Base-by-base conservation (phyloP, 176 grass and related monocot genomes). In the Guadua angustifolia region DNA sequence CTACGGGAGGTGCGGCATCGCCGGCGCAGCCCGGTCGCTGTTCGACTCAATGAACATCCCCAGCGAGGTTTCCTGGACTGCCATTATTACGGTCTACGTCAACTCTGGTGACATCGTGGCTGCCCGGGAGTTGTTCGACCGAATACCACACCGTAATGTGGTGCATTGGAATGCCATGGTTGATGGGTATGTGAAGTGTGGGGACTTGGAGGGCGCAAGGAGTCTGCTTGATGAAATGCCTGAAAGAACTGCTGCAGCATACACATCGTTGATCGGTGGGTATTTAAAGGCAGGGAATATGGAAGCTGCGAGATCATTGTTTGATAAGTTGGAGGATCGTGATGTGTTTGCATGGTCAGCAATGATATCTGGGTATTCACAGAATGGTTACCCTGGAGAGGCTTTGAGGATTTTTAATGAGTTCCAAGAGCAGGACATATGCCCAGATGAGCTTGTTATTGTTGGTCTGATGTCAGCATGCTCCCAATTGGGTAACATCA, bases 81-180 rank as follows among this genome's bases (percentile, higher is more conserved):
- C 89, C 32, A 83, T 95, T 63, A 85, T 94, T 18, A 59, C 39
- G 46, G 89, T 49, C 0, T 92, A 90, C 36, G 19, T 92, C 45
- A 61, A 64, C 63, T 76, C 58, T 29, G 69, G 86, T 33, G 89
- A 92, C 85, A 64, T 90, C 1, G 42, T 11, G 11, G 68, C 85
- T 7, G 91, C 96, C 12, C 82, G 72, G 5, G 25, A 81, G 46
- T 65, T 92, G 75, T 98, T 98, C 11, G 87, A 95, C 36, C 50
- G 66, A 86, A 94, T 98, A 74, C 89, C 86, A 16, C 69, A 40
- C 14, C 89, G 62, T 82, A 98, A 89, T 77, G 44, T 82, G 47
- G 91, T 92, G 61, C 89, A 94, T 47, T 98, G 87, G 91, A 95
- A 95, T 75, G 85, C 77, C 25, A 92, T 98, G 91, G 87, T 98